Base-by-base conservation (phyloP, 2,329 filamentous ascomycete genomes). In the Aspergillus japonicus region DNA sequence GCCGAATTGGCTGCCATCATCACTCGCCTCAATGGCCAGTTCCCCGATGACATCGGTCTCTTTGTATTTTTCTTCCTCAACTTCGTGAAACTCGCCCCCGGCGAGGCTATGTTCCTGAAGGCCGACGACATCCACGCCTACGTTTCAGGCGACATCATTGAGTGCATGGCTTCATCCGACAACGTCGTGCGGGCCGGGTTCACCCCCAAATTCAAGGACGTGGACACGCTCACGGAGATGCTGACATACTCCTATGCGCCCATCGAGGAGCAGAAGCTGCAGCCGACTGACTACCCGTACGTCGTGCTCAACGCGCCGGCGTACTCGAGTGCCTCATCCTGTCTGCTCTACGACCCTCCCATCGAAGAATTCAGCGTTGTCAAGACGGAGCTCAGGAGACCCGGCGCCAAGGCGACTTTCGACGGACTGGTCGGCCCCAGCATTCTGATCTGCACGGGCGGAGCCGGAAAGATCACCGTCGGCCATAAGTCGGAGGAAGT, bases 121-220 rank as follows among this genome's bases (percentile, higher is more conserved):
- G 95, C 95, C 6, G 94, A 99, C 71, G 95, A 98, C 71, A 98
- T 98, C 69, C 95, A 99, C 75, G 95, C 95, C 52, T 99, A 99
- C 59, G 78, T 81, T 49, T 80, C 77, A 5, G 78, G 78, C 35
- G 94, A 99, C 72, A 96, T 99, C 68, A 92, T 99, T 74, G 95
- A 99, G 78, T 99, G 95, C 82, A 99, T 99, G 95, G 95, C 95
- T 0, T 89, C 92, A 8, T 96, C 91, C n/a, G 95, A 99, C 83
- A 99, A 99, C 67, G 95, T 99, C 39, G 93, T 99, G 54, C 92
- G 95, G 58, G 95, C 95, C 0, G 95, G 95, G 48, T 95, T 99
- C 77, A 99, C 95, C 0, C 95, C 95, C 58, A 99, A 99, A 75
- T 99, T 96, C 84, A 97, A 98, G 80, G 95, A 99, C 68, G 91